Evolutionary conservation across 306 rosid genomes (phyloP), one percentile per base, ranked within the genome.

Genomic region (Lablab purpureus): DNA sequence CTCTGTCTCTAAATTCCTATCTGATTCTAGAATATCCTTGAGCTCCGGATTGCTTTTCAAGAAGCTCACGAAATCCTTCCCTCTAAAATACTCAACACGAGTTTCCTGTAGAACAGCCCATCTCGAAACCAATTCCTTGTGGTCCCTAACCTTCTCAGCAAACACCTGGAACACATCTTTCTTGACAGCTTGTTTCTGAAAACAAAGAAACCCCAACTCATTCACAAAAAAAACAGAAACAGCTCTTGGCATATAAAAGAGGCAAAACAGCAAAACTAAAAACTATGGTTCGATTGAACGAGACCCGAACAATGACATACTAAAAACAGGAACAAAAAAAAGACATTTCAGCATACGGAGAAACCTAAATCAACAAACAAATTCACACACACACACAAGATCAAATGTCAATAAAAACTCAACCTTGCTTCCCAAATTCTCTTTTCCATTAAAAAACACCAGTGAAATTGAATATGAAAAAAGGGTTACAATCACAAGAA

Each of bases 101-200:
- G 99, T 92, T 90, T 95, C 99, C 87, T 91, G 98, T 77, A 96
- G 84, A 85, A 93, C 94, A 83, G 98, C 98, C 97, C 99, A 96
- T 83, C 97, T 88, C 21, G 99, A 96, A 80, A 85, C 96, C 84
- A 96, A 90, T 43, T 85, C 91, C 81, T 96, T 93, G 50, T 93
- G 86, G 82, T 93, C 99, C 73, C 99, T 91, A 72, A 91, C 98
- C 80, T 96, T 96, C 93, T 96, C 98, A 23, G 98, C 96, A 86
- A 96, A 96, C 82, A 96, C 84, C 83, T 93, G 97, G 81, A 83
- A 91, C 77, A 87, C 88, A 75, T 96, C 99, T 49, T 96, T 89
- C 88, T 91, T 75, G 70, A 87, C 84, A 71, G 89, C 87, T 87
- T 96, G 99, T 79, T 89, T 96, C 98, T 93, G 89, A 32, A 79